These are phyloP conservation scores for Hortiboletus campestris DNA, from an alignment of 768 basidiomycete species.

Conservation along the genomic window DNA sequence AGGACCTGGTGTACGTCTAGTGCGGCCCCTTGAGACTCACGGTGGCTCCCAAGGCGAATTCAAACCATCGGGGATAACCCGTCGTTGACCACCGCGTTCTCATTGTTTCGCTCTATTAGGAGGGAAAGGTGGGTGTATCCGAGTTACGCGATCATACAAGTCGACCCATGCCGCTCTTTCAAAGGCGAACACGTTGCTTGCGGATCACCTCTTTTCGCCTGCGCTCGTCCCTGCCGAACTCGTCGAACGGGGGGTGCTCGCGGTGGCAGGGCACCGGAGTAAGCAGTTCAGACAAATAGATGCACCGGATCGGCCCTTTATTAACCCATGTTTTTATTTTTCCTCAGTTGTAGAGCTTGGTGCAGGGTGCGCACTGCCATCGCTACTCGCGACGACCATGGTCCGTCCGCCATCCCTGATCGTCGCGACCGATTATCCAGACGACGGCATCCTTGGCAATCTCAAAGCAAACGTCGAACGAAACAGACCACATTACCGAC, in stretches of 20 bases:
- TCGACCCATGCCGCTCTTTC: not conserved
- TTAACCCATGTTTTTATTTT: not conserved
- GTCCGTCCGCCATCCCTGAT: conserved; percentile 47
- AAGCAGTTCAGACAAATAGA: not conserved
- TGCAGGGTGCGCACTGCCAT: conserved; percentile 66
- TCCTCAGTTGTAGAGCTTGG: conserved; percentile 66
- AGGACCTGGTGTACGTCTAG: conserved; percentile 43
- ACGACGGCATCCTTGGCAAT: conserved; percentile 56
- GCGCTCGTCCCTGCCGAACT: conserved; percentile 63
- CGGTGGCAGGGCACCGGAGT: conserved; percentile 43
- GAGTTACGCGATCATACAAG: conserved; percentile 8
- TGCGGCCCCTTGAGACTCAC: conserved; percentile 57
- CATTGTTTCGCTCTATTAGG: conserved; percentile 33
- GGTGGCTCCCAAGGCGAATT: conserved; percentile 55
- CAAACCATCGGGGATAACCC: not conserved
- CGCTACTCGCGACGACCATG: conserved; percentile 52
- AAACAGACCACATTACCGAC: conserved; percentile 40
- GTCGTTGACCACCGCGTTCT: not conserved
- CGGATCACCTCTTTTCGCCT: conserved; percentile 73
- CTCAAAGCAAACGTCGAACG: conserved; percentile 52
- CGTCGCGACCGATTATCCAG: conserved; percentile 70
- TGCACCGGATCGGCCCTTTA: not conserved
- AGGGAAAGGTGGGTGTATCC: conserved; percentile 51
- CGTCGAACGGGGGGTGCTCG: conserved; percentile 56
- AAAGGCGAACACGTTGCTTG: conserved; percentile 68